Evolutionary conservation across 2,329 filamentous ascomycete genomes (phyloP).

Genomic region (Fusarium odoratissimum): DNA sequence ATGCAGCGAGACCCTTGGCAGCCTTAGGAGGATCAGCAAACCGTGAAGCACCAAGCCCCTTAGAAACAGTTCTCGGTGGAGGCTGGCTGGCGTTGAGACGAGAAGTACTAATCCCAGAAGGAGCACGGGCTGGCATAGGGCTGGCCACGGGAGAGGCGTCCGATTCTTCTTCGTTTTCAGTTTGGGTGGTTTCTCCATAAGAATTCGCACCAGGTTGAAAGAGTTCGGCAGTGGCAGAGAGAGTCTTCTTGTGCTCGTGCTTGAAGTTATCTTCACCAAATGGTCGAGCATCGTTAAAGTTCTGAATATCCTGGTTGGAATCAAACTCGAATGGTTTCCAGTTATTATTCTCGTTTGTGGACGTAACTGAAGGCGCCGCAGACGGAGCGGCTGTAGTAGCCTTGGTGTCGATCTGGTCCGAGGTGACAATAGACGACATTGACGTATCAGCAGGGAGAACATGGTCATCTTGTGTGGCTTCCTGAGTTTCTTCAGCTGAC

Average conservation of each 20-base stretch:
- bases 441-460: slow-evolving; percentile 60
- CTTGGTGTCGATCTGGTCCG: slow-evolving; percentile 66
- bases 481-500: slow-evolving; percentile 20
- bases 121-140: slow-evolving; percentile 34
- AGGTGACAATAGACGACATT: slow-evolving; percentile 64
- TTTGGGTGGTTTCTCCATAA: slow-evolving; percentile 41
- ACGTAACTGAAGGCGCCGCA: slow-evolving; percentile 64
- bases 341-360: slow-evolving; percentile 60
- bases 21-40: slow-evolving; percentile 60
- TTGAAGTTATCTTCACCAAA: slow-evolving; percentile 59
- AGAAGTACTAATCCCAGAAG: slow-evolving; percentile 36
- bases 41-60: slow-evolving; percentile 58
- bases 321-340: slow-evolving; percentile 71
- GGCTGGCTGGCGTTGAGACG: slow-evolving; percentile 37
- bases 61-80: slow-evolving; percentile 49
- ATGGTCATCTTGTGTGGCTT: slow-evolving; percentile 51
- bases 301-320: slow-evolving; percentile 58
- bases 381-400: slow-evolving; percentile 63
- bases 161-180: slow-evolving; percentile 36
- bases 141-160: slow-evolving; percentile 39
- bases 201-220: slow-evolving; percentile 66
- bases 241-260: slow-evolving; percentile 61
- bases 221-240: slow-evolving; percentile 75
- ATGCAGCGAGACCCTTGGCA: slow-evolving; percentile 55
- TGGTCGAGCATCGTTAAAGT: slow-evolving; percentile 64